Base-by-base conservation (phyloP, 177 flowering plant species). In the Telopea speciosissima region DNA sequence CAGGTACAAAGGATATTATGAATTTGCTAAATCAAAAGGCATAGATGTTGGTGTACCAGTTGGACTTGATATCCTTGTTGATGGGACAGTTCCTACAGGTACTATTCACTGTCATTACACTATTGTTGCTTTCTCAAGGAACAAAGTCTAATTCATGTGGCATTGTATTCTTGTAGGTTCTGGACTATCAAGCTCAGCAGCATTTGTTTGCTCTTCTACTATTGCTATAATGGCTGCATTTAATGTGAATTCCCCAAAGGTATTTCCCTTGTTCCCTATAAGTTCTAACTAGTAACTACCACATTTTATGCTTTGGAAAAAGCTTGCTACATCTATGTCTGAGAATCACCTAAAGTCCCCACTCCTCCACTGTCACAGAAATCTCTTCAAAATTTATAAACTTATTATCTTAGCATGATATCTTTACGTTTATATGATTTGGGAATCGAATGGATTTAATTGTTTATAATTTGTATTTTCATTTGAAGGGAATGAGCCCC, bases 1-100 rank as follows among this genome's bases (percentile, higher is more conserved):
- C 82, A 92, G 97, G 84, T 96, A 93, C 76, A 96, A 93, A 77
- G 99, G 99, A 19, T 93, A 44, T 75, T 68, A 91, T 79, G 99
- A 93, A 70, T 93, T 73, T 80, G 91, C 85, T 13, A 89, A 85
- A 77, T 79, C 82, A 44, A 93, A 89, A 81, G 97, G 97, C 40
- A 66, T 89, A 49, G 76, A 88, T 73, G 83, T 86, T 67, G 92
- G 91, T 65, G 78, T 7, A 49, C 90, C 91, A 16, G 97, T 89
- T 76, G 98, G 98, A 67, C 90, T 96, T 66, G 99, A 96, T 83
- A 80, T 96, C 26, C 77, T 93, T 63, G 80, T 96, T 73, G 96
- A 96, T 82, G 99, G 97, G 64, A 91, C 82, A 45, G 97, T 96
- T 67, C 99, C 98, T 31, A 88, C 99, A 79, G 97, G 99, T 94